Conservation (phyloP, 75 land plant species). For the Pinus taeda region DNA sequence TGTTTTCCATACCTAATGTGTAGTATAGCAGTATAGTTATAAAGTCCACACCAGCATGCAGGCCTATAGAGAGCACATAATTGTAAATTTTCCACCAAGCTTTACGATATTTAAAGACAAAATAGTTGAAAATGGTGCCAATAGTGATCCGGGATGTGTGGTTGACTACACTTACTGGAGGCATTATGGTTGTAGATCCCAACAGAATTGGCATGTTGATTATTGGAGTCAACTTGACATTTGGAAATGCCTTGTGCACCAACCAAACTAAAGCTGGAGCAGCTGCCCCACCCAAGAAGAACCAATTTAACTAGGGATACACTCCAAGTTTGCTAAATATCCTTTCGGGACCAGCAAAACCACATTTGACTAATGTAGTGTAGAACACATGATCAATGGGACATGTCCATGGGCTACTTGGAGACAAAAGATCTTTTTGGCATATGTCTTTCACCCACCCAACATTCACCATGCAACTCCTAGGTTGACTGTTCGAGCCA, state of each 20-base stretch:
- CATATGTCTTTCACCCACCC: conserved; percentile 61
- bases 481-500: conserved; percentile 64
- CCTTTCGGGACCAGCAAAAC: conserved; percentile 14
- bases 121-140: too few species aligned
- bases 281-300: conserved; percentile 26
- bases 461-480: conserved; percentile 79
- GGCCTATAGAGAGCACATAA: too few species aligned
- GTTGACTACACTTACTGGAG: conserved; percentile 66
- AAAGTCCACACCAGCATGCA: too few species aligned
- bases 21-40: too few species aligned
- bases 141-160: conserved; percentile 11
- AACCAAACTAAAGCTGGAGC: conserved; percentile 24
- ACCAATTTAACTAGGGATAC: conserved; percentile 26
- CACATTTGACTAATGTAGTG: too few species aligned
- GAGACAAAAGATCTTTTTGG: conserved; percentile 38
- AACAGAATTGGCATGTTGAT: conserved; percentile 12
- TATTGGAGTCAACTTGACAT: too few species aligned
- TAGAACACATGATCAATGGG: too few species aligned
- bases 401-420: neutral
- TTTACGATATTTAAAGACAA: neutral
- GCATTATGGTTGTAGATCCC: conserved; percentile 55
- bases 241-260: conserved; percentile 26
- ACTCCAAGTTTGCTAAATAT: conserved; percentile 21
- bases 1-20: too few species aligned
- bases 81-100: too few species aligned